Evolutionary conservation across 169 alveolate genomes (phyloP), one percentile per base, ranked within the genome.

Genomic region (Eimeria necatrix): DNA sequence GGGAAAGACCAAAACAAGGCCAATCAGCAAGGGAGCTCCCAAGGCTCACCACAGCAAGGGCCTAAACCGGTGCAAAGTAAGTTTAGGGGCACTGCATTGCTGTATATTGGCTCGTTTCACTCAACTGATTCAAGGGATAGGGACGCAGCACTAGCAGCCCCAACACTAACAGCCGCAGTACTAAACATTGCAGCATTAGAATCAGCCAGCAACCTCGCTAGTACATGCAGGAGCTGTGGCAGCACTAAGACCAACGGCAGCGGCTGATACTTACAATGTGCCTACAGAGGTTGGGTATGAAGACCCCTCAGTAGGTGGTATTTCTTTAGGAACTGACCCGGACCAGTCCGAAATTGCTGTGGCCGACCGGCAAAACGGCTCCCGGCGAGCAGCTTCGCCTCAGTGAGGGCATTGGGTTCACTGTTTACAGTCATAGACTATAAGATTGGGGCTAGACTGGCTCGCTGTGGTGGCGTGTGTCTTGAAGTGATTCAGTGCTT

Each of bases 271-370:
- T 22, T 59, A 16, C 46, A 14, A 24, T 51, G 26, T 32, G 32
- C 52, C 10, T 20, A 16, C 94, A 89, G 94, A 71, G 8, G 94
- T 89, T 7, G 94, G 94, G 20, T 78, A 68, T n/a, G 94, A 89
- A 18, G 94, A 89, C 60, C 74, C 88, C 9, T 10, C 73, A 4
- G 87, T 59, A 3, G 94, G 94, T 3, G 94, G 94, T 6, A 32
- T 20, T 32, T 89, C 94, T 4, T 68, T 89, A 12, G 94, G 94
- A 6, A 53, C 53, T 14, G 94, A 89, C 78, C 73, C 94, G 6
- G 94, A 89, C 16, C 94, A 89, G 83, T 89, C 88, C 59, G 85
- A 74, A 51, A 74, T 74, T 26, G 16, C 61, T n/a, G n/a, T 5
- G n/a, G 22, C 49, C n/a, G 61, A 74, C 4, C 49, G 59, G 26